Conservation (phyloP, 2,329 filamentous ascomycete species). For the Pyricularia sp. region DNA sequence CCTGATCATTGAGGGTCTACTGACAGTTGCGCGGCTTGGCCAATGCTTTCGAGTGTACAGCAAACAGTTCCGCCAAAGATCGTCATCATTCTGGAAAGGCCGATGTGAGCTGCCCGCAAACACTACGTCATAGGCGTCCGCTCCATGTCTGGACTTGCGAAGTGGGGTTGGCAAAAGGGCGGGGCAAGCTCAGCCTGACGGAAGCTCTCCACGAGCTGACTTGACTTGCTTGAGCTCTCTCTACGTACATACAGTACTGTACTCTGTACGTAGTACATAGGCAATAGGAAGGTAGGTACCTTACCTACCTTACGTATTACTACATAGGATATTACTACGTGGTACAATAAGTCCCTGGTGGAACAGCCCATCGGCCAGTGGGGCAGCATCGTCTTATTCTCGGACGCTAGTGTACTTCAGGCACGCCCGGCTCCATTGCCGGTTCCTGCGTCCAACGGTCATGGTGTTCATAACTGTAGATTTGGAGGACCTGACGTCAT, state of each 20-base stretch:
- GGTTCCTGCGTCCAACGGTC: neutral
- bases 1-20: neutral
- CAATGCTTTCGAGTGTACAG: neutral
- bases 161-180: neutral
- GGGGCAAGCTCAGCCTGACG: neutral
- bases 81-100: neutral
- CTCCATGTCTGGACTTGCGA: neutral
- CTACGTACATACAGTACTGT: too few relatives aligned
- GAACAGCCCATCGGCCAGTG: neutral
- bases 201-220: neutral
- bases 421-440: neutral
- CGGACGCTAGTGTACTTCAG: too few relatives aligned
- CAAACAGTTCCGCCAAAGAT: neutral
- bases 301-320: too few relatives aligned
- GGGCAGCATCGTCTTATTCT: too few relatives aligned
- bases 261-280: too few relatives aligned
- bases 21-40: conserved; percentile 1
- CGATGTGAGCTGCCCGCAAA: neutral
- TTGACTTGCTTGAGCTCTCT: too few relatives aligned
- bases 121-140: neutral
- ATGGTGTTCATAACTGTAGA: neutral
- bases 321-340: too few relatives aligned
- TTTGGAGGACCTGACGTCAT: neutral
- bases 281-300: too few relatives aligned
- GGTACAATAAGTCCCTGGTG: too few relatives aligned